Base-by-base conservation (phyloP, 2,329 filamentous ascomycete genomes). In the Pseudogymnoascus sp. region DNA sequence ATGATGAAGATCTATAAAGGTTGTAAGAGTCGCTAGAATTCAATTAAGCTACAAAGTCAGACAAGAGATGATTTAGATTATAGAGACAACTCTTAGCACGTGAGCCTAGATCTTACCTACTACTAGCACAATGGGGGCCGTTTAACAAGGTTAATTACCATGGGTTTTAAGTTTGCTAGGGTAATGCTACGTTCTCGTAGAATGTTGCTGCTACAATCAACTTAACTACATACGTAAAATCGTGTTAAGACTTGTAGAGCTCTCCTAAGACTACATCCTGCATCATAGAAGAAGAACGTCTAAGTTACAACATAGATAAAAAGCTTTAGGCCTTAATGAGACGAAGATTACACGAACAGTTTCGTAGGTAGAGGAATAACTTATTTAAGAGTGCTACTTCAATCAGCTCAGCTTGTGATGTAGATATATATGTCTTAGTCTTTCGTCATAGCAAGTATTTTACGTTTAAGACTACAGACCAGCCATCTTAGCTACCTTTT, bases 291-390 rank as follows among this genome's bases (percentile, higher is more conserved):
- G 39, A 43, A 19, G 39, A 19, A 43, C 6, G 39, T 19, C 39
- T 43, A 19, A 43, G 19, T 43, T 2, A 43, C 39, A 16, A 43
- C 16, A 19, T 5, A 11, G 16, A 43, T 43, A 43, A 11, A 11
- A 43, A 43, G 39, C 39, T 43, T 19, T 3, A 43, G 39, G 39
- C n/a, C 7, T 10, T 4, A 43, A 43, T 8, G 16, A 43, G 39
- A 43, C 39, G 39, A 43, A 43, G 8, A 43, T 19, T 43, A 16
- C 39, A 16, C 3, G 62, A 67, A 45, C 36, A 63, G 41, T 63
- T 67, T 64, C 60, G 62, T n/a, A 67, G 65, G 60, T n/a, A 43
- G 54, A 65, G 54, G 37, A 66, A 66, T 28, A 67, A 66, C 41
- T 63, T 61, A 34, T 66, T 67, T 25, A 60, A 64, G 28, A 45